Conservation (phyloP, 148 eudicot genomes). For the Gaultheria prostrata region DNA sequence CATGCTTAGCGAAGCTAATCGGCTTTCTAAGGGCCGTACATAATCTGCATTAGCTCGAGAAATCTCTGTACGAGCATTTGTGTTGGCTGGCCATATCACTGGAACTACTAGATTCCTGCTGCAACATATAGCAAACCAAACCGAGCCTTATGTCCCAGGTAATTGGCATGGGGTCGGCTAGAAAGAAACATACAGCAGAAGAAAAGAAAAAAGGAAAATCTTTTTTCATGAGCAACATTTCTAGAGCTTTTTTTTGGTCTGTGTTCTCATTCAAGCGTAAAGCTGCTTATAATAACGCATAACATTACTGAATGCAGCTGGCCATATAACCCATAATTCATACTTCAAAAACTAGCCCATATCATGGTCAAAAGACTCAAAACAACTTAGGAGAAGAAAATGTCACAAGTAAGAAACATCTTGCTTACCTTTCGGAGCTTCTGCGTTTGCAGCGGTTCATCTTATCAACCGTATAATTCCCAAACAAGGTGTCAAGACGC, state of each 20-base stretch:
- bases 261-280: no score
- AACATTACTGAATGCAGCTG: no score
- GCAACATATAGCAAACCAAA: not conserved
- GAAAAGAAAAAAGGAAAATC: not conserved
- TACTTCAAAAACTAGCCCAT: not conserved
- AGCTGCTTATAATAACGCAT: no score
- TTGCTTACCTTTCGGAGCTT: constrained; percentile 31
- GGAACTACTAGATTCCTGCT: not conserved
- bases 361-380: not conserved
- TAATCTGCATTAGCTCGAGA: not conserved
- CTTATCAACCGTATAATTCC: constrained; percentile 20
- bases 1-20: not conserved
- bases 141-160: no score
- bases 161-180: no score
- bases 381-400: not conserved
- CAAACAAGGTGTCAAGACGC: constrained; percentile 23
- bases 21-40: not conserved
- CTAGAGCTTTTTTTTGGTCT: not conserved
- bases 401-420: not conserved
- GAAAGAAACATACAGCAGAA: not conserved
- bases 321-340: not conserved
- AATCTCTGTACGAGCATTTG: not conserved
- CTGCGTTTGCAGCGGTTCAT: constrained; percentile 30
- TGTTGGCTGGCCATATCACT: not conserved
- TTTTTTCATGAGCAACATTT: not conserved